These are phyloP conservation scores for Pachysandra terminalis DNA, from an alignment of 164 flowering plant genomes.

Conservation along the genomic window DNA sequence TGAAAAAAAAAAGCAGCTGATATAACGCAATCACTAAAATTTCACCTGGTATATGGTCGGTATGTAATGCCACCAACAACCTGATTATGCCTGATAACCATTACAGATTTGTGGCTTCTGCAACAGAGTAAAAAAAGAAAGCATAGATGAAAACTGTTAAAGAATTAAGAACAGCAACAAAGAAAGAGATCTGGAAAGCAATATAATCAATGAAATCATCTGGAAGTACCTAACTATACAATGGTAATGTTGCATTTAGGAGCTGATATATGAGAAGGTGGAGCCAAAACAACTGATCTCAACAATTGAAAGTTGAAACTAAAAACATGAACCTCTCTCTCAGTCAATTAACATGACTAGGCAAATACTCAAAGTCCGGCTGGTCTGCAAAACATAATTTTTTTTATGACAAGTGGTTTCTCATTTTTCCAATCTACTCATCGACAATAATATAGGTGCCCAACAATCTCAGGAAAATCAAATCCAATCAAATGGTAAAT, in stretches of 20 bases:
- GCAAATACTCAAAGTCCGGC: not conserved
- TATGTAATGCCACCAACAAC: conserved; percentile 99
- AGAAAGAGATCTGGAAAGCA: not conserved
- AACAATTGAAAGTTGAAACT: not conserved
- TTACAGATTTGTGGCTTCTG: conserved; percentile 98
- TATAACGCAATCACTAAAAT: conserved; percentile 8
- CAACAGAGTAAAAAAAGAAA: conserved; percentile 14
- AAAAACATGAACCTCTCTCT: not conserved
- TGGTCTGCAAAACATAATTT: too few species aligned
- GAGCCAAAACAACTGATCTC: not conserved
- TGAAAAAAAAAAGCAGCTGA: not conserved
- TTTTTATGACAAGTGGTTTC: too few species aligned
- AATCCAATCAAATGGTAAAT: too few species aligned
- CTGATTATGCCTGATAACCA: conserved; percentile 77
- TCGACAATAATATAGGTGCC: too few species aligned
- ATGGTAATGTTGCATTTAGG: not conserved
- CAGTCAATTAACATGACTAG: not conserved
- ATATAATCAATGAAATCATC: not conserved
- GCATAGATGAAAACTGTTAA: not conserved
- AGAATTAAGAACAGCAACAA: not conserved
- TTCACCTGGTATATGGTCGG: conserved; percentile 88
- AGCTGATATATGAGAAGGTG: not conserved
- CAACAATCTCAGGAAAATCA: too few species aligned
- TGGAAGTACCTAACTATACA: not conserved
- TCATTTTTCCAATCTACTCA: too few species aligned